These are phyloP conservation scores for Vitis hybrid DNA, from an alignment of 177 flowering plant genomes.

Conservation along the genomic window DNA sequence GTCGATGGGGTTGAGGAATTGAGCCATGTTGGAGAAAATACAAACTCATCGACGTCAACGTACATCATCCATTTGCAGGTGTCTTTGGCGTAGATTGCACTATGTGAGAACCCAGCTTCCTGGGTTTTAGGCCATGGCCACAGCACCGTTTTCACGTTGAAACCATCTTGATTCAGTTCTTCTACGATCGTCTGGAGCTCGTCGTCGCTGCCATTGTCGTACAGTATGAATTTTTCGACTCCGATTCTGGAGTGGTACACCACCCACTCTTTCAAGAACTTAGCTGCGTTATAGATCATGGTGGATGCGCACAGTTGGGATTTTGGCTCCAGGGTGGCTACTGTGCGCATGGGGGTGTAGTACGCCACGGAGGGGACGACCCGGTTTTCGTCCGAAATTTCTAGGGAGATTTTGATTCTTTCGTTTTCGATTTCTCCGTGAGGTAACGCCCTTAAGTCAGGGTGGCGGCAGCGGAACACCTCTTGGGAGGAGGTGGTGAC, in stretches of 20 bases:
- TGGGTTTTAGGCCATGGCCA: conserved; percentile 96
- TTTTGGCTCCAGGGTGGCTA: conserved; percentile 10
- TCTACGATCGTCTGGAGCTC: conserved; percentile 26
- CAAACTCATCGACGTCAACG: conserved; percentile 82
- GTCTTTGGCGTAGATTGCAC: conserved; percentile 33
- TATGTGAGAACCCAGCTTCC: conserved; percentile 93
- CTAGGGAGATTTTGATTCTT: conserved; percentile 40
- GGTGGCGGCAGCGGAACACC: conserved; percentile 75
- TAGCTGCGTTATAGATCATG: conserved; percentile 78
- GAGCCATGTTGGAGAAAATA: conserved; percentile 61
- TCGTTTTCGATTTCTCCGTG: not conserved
- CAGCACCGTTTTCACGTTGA: conserved; percentile 30
- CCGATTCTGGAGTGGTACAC: conserved; percentile 68
- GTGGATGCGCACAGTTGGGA: conserved; percentile 71
- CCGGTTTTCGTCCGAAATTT: conserved; percentile 19
- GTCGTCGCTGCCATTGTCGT: conserved; percentile 87
- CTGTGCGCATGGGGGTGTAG: conserved; percentile 27
- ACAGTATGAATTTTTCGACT: conserved; percentile 65
- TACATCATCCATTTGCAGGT: conserved; percentile 76
- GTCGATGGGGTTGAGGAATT: conserved; percentile 34
- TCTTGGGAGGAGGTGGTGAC: conserved; percentile 71
- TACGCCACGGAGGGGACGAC: conserved; percentile 64
- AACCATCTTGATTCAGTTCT: conserved; percentile 35
- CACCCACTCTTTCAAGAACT: conserved; percentile 84
- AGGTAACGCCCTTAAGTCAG: conserved; percentile 18